Percentiles rank a stretch among this genome's conserved stretches.
Evolutionary conservation across 176 grass and related monocot genomes (phyloP).

Genomic region (Zizania latifolia): DNA sequence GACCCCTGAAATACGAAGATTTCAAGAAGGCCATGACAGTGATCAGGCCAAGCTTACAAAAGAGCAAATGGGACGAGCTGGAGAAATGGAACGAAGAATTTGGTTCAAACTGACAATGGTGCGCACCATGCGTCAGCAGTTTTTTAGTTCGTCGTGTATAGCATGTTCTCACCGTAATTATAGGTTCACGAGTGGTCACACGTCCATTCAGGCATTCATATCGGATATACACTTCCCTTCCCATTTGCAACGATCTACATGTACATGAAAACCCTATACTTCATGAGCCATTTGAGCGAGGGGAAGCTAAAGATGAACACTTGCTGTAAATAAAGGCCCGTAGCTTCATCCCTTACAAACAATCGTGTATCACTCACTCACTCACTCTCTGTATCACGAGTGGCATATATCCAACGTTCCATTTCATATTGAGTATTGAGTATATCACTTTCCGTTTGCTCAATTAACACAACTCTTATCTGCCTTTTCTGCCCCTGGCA

Average conservation of each 20-base stretch:
- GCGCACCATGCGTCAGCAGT: not conserved
- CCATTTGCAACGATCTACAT: not conserved
- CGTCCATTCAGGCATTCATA: too few relatives aligned
- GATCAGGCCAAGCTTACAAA: slow-evolving; percentile 85
- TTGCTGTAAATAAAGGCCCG: not conserved
- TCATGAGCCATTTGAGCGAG: too few relatives aligned
- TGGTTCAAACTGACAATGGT: slow-evolving; percentile 55
- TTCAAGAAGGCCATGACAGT: slow-evolving; percentile 68
- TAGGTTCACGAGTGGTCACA: slow-evolving; percentile 7
- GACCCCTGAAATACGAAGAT: slow-evolving; percentile 62
- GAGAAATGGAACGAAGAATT: slow-evolving; percentile 89
- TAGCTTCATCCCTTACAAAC: not conserved
- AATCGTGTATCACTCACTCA: not conserved
- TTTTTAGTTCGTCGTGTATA: not conserved
- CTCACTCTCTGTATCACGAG: not conserved
- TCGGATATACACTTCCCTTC: too few relatives aligned
- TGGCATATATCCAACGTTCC: not conserved
- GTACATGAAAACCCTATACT: not conserved
- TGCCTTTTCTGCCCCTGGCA: not conserved
- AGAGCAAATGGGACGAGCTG: slow-evolving; percentile 88
- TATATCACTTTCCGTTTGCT: not conserved
- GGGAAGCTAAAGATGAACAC: not conserved
- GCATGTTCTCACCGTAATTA: not conserved
- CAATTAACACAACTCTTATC: too few relatives aligned
- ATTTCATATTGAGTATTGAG: too few relatives aligned